Conservation (phyloP, 2,329 filamentous ascomycete species). For the Didymella keratinophila region DNA sequence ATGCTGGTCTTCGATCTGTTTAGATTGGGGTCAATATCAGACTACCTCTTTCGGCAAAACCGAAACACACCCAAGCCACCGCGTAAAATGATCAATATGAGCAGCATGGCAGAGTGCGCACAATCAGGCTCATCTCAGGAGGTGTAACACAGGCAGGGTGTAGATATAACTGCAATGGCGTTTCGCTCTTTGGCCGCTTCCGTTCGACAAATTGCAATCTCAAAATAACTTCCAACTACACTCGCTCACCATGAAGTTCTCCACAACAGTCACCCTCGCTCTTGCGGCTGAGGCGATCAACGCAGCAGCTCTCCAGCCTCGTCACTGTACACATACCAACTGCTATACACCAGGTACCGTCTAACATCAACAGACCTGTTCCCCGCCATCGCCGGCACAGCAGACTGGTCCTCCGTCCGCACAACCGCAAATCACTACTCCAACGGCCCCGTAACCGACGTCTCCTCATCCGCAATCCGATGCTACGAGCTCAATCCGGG, state of each 20-base stretch:
- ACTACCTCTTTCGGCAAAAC: constrained; percentile 28
- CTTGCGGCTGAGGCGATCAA: constrained; percentile 30
- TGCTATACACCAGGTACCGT: not conserved
- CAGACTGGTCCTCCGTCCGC: constrained; percentile 45
- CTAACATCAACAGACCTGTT: constrained; percentile 32
- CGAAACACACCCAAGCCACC: constrained; percentile 30
- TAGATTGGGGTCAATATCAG: constrained; percentile 33
- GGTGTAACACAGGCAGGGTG: constrained; percentile 16
- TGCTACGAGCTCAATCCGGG: constrained; percentile 44
- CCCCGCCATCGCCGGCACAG: constrained; percentile 28
- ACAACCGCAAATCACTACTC: constrained; percentile 43
- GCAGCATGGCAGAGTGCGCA: constrained; percentile 4
- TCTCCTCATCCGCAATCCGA: constrained; percentile 41
- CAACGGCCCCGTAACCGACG: constrained; percentile 42
- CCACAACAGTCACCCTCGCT: constrained; percentile 29
- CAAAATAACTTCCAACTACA: not conserved
- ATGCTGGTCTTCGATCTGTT: constrained; percentile 22
- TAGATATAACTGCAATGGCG: constrained; percentile 15
- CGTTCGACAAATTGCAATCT: not conserved
- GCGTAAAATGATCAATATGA: constrained; percentile 35
- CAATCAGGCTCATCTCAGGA: constrained; percentile 14
- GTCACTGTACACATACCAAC: constrained; percentile 27
- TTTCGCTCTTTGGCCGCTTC: not conserved
- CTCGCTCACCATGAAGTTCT: constrained; percentile 37
- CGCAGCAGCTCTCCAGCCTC: constrained; percentile 36